phyloP scores from a whole-genome alignment of 331 rosid species.

The Phaseolus coccineus region DNA sequence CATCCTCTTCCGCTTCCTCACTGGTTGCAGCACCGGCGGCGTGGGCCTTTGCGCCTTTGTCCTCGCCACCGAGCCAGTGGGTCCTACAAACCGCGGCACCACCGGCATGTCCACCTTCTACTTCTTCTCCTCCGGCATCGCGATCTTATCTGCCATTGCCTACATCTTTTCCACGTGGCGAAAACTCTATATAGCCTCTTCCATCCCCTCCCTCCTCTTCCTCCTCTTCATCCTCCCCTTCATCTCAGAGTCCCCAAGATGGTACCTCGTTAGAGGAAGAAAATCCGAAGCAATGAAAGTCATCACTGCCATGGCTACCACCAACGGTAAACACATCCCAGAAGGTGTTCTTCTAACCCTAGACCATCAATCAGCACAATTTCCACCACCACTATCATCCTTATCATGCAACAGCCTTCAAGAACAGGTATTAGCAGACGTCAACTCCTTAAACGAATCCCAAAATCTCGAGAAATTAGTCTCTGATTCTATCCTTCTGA shows the following conservation, averaged over 20 bases:
- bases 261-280: constrained; percentile 78
- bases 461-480: background rate
- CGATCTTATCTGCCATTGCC: constrained; percentile 66
- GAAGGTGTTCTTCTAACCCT: constrained; percentile 51
- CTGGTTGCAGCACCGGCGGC: constrained; percentile 84
- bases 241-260: constrained; percentile 80
- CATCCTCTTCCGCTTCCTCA: constrained; percentile 69
- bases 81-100: constrained; percentile 69
- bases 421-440: background rate
- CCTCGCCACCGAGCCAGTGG: constrained; percentile 80
- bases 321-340: constrained; percentile 66
- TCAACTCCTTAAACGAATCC: background rate
- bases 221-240: constrained; percentile 61
- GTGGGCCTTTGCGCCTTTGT: constrained; percentile 83
- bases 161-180: constrained; percentile 72
- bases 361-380: constrained; percentile 49
- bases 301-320: constrained; percentile 65
- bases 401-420: background rate
- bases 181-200: constrained; percentile 67
- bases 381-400: background rate
- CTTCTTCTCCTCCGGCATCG: constrained; percentile 86
- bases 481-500: background rate
- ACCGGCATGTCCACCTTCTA: constrained; percentile 83
- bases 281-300: constrained; percentile 61
- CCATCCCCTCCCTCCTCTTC: constrained; percentile 79